phyloP scores from a whole-genome alignment of 2,329 filamentous ascomycete genomes.

The Beauveria varroae region DNA sequence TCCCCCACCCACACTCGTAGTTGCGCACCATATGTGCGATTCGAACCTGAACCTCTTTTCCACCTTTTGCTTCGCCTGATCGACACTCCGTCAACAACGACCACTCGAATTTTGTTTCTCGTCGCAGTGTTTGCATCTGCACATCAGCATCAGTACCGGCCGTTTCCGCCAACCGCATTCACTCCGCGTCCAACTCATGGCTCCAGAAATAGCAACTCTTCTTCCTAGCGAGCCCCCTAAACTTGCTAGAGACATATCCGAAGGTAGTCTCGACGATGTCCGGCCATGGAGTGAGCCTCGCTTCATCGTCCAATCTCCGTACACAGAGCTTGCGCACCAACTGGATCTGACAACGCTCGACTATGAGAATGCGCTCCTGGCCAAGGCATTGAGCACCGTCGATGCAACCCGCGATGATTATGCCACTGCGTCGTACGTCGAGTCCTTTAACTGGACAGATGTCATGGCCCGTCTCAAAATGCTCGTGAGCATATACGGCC shows the following conservation, averaged over 20 bases:
- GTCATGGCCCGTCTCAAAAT: conserved; percentile 52
- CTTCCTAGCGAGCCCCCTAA: conserved; percentile 16
- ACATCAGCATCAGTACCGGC: neutral
- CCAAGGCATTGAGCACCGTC: conserved; percentile 61
- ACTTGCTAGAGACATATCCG: conserved; percentile 19
- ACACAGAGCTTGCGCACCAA: conserved; percentile 61
- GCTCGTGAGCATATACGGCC: conserved; percentile 38
- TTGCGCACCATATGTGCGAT: neutral
- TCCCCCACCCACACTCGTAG: neutral
- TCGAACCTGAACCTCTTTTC: neutral
- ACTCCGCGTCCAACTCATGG: neutral
- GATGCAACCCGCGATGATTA: conserved; percentile 60
- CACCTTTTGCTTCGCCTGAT: neutral
- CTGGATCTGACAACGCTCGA: conserved; percentile 64
- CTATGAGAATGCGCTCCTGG: conserved; percentile 58
- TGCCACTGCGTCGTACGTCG: conserved; percentile 64
- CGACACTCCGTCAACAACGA: neutral
- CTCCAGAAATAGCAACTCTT: conserved; percentile 8
- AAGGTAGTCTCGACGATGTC: conserved; percentile 17
- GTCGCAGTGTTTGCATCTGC: neutral
- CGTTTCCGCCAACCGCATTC: neutral
- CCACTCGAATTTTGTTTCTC: neutral
- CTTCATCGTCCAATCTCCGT: conserved; percentile 64
- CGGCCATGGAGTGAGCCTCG: conserved; percentile 18
- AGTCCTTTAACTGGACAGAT: conserved; percentile 69